phyloP scores from a whole-genome alignment of 371 early-diverging fungal species.

The Saksenaea oblongispora region DNA sequence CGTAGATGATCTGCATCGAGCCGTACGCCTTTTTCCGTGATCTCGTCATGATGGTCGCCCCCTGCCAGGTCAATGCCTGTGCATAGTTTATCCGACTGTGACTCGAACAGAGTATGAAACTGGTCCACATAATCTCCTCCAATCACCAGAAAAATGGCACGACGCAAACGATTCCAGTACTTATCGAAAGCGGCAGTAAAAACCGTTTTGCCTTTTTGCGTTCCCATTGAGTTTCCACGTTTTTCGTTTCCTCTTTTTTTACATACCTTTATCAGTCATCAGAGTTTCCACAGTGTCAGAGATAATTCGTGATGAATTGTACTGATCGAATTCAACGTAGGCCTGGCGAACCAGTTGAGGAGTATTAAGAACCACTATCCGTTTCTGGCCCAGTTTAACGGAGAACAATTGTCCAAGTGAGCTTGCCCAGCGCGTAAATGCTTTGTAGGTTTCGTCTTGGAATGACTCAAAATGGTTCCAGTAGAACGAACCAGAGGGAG shows the following conservation, averaged over 20 bases:
- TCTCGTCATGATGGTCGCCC: not conserved
- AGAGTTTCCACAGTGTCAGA: constrained; percentile 31
- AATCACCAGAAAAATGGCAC: constrained; percentile 26
- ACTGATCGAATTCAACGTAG: constrained; percentile 38
- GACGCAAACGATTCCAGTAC: constrained; percentile 41
- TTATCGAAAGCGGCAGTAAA: constrained; percentile 31
- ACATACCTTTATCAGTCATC: constrained; percentile 34
- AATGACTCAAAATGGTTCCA: constrained; percentile 29
- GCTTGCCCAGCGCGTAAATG: constrained; percentile 34
- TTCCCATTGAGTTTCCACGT: not conserved
- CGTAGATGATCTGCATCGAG: constrained; percentile 28
- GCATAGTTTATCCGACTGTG: constrained; percentile 20
- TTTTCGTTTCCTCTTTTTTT: not conserved
- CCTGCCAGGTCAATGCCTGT: constrained; percentile 12
- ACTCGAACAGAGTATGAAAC: constrained; percentile 14
- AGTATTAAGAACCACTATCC: constrained; percentile 36
- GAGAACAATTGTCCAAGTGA: constrained; percentile 27
- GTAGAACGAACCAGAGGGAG: constrained; percentile 22
- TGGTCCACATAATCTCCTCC: constrained; percentile 3
- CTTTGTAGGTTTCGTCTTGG: constrained; percentile 16
- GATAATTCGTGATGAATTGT: constrained; percentile 27
- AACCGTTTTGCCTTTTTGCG: constrained; percentile 29
- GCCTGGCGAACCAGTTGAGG: constrained; percentile 26
- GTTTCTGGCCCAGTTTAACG: constrained; percentile 35
- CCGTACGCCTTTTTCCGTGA: constrained; percentile 1